Base-by-base conservation (phyloP, 805 yeast genomes). In the Saccharomycopsis microspora region DNA sequence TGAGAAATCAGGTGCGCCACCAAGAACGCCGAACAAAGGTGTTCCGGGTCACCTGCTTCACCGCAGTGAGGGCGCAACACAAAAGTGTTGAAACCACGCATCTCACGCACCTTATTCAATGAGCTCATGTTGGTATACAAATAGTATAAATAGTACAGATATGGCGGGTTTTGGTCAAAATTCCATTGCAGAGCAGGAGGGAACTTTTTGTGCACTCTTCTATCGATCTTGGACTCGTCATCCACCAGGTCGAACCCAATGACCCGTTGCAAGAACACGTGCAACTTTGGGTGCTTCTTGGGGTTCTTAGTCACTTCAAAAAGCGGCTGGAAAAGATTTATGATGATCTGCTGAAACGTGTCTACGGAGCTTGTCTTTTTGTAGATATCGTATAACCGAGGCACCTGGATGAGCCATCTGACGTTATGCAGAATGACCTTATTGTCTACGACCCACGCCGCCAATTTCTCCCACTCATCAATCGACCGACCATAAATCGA, bases 31-130 rank as follows among this genome's bases (percentile, higher is more conserved):
- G 89, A 75, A 41, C 89, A 85, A 60, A 94, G 71, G 68, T 93
- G 98, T 60, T 93, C 97, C 1, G 97, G 97, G 60, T 93, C 98
- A 51, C 99, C 99, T n/a, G 98, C 99, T 65, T 93, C 99, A 54
- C 99, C 99, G 57, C 96, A 86, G 64, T 93, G 99, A 3, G 99
- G 99, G 58, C 98, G 76, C 57, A 93, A 69, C n/a, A 87, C 94
- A 65, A 93, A 82, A 0, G 97, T 89, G 62, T 85, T 89, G 65
- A 78, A 84, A 0, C 85, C 83, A 49, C 89, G 74, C 49, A 69
- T 72, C 34, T 71, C 67, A 65, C 99, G 77, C 78, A 90, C 83
- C 54, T 82, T 79, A 60, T 93, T 93, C 63, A 93, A 72, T 5
- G 95, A 77, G 2, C 95, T 78, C 64, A 93, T 64, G 64, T 89